phyloP scores from a whole-genome alignment of 1,284 basidiomycete genomes.

The Schizophyllum commune region DNA sequence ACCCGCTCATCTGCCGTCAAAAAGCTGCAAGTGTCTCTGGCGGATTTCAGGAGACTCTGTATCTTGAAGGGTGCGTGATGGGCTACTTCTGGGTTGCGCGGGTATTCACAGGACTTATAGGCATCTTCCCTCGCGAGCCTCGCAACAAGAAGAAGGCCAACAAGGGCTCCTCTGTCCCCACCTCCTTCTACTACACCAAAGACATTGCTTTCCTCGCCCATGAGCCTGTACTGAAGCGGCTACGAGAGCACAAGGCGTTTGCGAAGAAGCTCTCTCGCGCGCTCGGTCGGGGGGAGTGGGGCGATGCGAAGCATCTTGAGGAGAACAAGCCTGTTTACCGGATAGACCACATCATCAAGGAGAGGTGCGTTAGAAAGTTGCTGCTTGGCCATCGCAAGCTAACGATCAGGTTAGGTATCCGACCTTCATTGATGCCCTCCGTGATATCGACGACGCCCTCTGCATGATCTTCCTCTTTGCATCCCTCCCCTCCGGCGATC shows the following conservation, averaged over 20 bases:
- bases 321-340: slow-evolving; percentile 85
- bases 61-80: slow-evolving; percentile 84
- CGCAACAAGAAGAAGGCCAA: slow-evolving; percentile 91
- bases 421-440: slow-evolving; percentile 91
- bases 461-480: slow-evolving; percentile 94
- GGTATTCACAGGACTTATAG: slow-evolving; percentile 31
- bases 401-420: slow-evolving; percentile 66
- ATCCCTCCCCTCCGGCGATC: slow-evolving; percentile 76
- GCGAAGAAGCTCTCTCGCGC: slow-evolving; percentile 96
- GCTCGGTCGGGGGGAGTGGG: slow-evolving; percentile 92
- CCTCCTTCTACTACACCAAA: slow-evolving; percentile 98
- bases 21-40: slow-evolving; percentile 93
- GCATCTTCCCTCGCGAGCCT: slow-evolving; percentile 97
- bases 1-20: slow-evolving; percentile 88
- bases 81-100: not conserved
- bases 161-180: slow-evolving; percentile 95
- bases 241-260: slow-evolving; percentile 97
- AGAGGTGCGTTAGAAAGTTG: slow-evolving; percentile 57
- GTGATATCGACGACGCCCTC: slow-evolving; percentile 96
- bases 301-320: slow-evolving; percentile 89
- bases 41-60: slow-evolving; percentile 95
- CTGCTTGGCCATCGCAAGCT: slow-evolving; percentile 4
- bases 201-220: slow-evolving; percentile 97
- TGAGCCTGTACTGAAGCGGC: slow-evolving; percentile 92
- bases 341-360: slow-evolving; percentile 97